Conservation (phyloP, 2,329 filamentous ascomycete genomes). For the Xylaria multiplex region DNA sequence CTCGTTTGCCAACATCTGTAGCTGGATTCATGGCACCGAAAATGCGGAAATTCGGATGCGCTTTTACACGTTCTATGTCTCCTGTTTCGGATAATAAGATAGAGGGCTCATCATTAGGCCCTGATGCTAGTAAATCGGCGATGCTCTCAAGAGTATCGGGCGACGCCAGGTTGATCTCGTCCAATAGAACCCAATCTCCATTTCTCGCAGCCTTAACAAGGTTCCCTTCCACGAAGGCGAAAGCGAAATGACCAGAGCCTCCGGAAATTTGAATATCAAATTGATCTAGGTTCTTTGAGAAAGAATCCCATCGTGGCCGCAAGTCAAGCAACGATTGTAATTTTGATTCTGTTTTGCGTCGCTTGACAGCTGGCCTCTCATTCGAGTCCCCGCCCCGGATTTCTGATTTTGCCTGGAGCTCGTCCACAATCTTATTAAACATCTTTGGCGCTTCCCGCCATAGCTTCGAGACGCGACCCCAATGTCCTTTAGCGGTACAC, state of each 20-base stretch:
- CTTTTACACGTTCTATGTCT: conserved; percentile 87
- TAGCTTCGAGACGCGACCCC: conserved; percentile 84
- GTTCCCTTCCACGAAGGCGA: conserved; percentile 95
- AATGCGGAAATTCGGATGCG: conserved; percentile 92
- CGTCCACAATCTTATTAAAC: conserved; percentile 76
- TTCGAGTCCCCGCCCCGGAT: conserved; percentile 52
- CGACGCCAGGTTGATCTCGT: conserved; percentile 96
- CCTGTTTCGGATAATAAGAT: conserved; percentile 93
- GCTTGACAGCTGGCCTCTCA: conserved; percentile 74
- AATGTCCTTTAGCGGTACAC: conserved; percentile 82
- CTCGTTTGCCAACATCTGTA: conserved; percentile 95
- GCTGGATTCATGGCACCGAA: conserved; percentile 99
- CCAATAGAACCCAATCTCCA: conserved; percentile 94
- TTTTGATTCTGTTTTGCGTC: conserved; percentile 72
- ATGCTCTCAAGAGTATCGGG: conserved; percentile 95
- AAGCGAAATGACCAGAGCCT: conserved; percentile 81
- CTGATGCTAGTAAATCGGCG: conserved; percentile 82
- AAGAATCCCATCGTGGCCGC: conserved; percentile 79
- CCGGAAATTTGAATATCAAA: conserved; percentile 83
- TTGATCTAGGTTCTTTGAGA: conserved; percentile 77
- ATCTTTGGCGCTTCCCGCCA: conserved; percentile 91
- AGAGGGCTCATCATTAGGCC: conserved; percentile 76
- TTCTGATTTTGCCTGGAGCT: conserved; percentile 58
- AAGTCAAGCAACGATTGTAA: conserved; percentile 69
- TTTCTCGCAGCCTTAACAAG: conserved; percentile 96